phyloP scores from a whole-genome alignment of 2,329 filamentous ascomycete species.

The Colletotrichum sp. region DNA sequence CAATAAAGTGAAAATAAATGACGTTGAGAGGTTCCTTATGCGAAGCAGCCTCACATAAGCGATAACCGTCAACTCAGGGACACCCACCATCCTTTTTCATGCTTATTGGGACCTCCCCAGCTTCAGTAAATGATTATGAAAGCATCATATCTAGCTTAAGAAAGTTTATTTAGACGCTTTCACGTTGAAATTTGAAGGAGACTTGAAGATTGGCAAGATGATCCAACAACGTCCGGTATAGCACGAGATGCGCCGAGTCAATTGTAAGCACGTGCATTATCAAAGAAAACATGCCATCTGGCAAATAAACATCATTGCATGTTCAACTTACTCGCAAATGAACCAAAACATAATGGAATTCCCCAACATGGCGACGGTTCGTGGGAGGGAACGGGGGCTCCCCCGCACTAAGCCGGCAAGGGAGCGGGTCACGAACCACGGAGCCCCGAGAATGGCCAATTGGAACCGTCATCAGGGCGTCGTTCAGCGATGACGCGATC shows the following conservation, averaged over 20 bases:
- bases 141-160: neutral
- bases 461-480: neutral
- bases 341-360: neutral
- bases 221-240: neutral
- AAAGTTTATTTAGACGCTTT: neutral
- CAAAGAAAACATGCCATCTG: neutral
- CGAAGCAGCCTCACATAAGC: no score
- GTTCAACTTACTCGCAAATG: neutral
- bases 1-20: no score
- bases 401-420: neutral
- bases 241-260: neutral
- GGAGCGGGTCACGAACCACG: neutral
- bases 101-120: no score
- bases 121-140: no score
- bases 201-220: neutral
- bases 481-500: constrained; percentile 14
- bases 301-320: neutral
- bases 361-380: neutral
- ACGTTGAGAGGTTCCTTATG: no score
- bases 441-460: constrained; percentile 9
- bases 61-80: no score
- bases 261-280: neutral
- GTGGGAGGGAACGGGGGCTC: neutral
- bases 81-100: no score
- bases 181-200: neutral